Base-by-base conservation (phyloP, 1,284 basidiomycete genomes). In the Rhodotorula sp. region DNA sequence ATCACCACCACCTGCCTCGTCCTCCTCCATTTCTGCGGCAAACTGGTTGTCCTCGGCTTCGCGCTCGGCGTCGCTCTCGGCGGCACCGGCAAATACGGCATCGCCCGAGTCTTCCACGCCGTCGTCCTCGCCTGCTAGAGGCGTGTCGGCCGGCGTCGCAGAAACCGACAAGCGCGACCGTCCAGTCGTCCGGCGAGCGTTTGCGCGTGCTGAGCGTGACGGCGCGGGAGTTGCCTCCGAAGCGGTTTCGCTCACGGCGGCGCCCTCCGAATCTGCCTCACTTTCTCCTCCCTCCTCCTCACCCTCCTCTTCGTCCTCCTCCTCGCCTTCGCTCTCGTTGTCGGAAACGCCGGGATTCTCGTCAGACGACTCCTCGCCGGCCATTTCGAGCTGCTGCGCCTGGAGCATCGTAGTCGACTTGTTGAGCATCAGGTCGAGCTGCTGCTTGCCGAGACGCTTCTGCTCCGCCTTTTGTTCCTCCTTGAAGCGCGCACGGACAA, bases 371-470 rank as follows among this genome's bases (percentile, higher is more conserved):
- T 72, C 77, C n/a, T 75, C 72, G 12, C 79, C 83, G 0, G 83
- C 82, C 57, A 93, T 81, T 76, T 90, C 89, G 1, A 86, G 84
- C 55, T 90, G 87, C 77, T 95, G 94, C 12, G 90, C 89, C 78
- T 91, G 89, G 68, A 97, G 83, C 76, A 96, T 87, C 64, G 90
- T 88, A 0, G 91, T 91, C 55, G 93, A 95, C 78, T 95, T 89
- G 80, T 93, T 87, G 51, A 98, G 83, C 75, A 98, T 93, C 5
- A 89, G 91, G 79, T 94, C 91, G 37, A 98, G 84, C 82, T 96
- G 94, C 75, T 90, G 88, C 71, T 90, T 90, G 0, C 89, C 89
- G 18, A 86, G 81, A 29, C 87, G 84, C 73, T 87, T 86, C 75
- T 88, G 86, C 78, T 91, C 89, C 24, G 83, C 85, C 74, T 86